Evolutionary conservation across 106 monocot species (phyloP).

Genomic region (Cymbidium sinense): DNA sequence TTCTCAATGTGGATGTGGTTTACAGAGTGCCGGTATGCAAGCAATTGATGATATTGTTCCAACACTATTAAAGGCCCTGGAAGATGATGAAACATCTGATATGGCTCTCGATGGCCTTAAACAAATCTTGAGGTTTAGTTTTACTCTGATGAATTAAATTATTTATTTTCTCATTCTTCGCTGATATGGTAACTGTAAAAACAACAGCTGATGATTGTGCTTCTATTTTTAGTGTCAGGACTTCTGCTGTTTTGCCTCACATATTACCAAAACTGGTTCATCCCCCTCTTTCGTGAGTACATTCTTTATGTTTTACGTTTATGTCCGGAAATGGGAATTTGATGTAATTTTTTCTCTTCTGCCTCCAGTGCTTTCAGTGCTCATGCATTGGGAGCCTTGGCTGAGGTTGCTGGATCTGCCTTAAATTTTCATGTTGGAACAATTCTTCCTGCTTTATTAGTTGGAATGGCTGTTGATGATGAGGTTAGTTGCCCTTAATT

Average conservation of each 20-base stretch:
- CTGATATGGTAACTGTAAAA: neutral
- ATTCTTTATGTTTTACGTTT: neutral
- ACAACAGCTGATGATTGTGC: constrained; percentile 11
- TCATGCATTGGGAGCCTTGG: constrained; percentile 96
- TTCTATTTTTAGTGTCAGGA: constrained; percentile 62
- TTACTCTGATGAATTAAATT: neutral
- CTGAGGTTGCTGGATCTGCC: constrained; percentile 94
- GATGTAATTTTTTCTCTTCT: constrained; percentile 3
- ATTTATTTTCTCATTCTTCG: neutral
- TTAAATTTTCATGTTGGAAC: constrained; percentile 87
- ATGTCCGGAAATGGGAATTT: neutral
- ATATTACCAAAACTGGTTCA: constrained; percentile 95
- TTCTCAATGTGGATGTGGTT: neutral
- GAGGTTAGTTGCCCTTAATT: constrained; percentile 28
- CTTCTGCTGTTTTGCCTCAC: constrained; percentile 92
- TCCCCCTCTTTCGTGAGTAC: constrained; percentile 75
- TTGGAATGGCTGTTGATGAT: constrained; percentile 79
- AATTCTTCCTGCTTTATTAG: constrained; percentile 73
- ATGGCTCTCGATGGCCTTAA: constrained; percentile 98
- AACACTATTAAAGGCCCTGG: constrained; percentile 69
- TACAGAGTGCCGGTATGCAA: constrained; percentile 97
- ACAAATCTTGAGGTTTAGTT: constrained; percentile 82
- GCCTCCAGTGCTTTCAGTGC: constrained; percentile 80
- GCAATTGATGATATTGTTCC: constrained; percentile 99
- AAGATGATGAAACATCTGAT: constrained; percentile 79